Percentiles rank a stretch among this genome's conserved stretches.
These are phyloP conservation scores for Chlamydomonas sphaeroides DNA, from an alignment of 139 green algal genomes.

Conservation along the genomic window DNA sequence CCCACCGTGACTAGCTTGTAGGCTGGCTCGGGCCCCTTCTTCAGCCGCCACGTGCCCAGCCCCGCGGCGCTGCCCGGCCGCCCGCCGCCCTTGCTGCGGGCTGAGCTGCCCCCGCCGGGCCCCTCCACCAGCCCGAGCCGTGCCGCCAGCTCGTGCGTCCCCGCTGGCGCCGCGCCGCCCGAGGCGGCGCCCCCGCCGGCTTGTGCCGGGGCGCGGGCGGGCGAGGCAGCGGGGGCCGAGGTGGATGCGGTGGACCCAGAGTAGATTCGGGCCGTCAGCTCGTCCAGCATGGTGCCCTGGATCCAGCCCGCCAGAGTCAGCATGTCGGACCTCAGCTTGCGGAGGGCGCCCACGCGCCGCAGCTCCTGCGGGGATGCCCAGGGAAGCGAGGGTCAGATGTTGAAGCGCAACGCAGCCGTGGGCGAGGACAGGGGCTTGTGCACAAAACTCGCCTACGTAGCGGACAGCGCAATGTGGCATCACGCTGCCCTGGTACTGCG, in stretches of 20 bases:
- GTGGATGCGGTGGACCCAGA: conserved; percentile 1
- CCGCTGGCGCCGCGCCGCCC: background rate
- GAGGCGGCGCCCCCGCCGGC: background rate
- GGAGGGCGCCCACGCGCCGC: conserved; percentile 65
- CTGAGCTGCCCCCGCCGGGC: background rate
- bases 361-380: too few relatives aligned
- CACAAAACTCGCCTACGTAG: too few relatives aligned
- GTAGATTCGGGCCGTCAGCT: conserved; percentile 64
- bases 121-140: background rate
- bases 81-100: background rate
- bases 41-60: conserved; percentile 2
- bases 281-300: conserved; percentile 57
- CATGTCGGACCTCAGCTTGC: conserved; percentile 67
- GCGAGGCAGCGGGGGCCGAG: background rate
- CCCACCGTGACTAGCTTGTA: conserved; percentile 43
- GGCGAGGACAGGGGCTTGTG: too few relatives aligned
- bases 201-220: background rate
- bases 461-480: too few relatives aligned
- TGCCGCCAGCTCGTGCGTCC: background rate
- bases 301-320: conserved; percentile 49
- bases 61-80: background rate
- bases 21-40: conserved; percentile 16
- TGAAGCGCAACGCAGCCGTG: too few relatives aligned
- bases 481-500: too few relatives aligned
- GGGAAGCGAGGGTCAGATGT: too few relatives aligned